A percentile compares a stretch with the other conserved stretches of the same genome.
Evolutionary conservation across 257 asterid species (phyloP).

Genomic region (Solanum virginianum): DNA sequence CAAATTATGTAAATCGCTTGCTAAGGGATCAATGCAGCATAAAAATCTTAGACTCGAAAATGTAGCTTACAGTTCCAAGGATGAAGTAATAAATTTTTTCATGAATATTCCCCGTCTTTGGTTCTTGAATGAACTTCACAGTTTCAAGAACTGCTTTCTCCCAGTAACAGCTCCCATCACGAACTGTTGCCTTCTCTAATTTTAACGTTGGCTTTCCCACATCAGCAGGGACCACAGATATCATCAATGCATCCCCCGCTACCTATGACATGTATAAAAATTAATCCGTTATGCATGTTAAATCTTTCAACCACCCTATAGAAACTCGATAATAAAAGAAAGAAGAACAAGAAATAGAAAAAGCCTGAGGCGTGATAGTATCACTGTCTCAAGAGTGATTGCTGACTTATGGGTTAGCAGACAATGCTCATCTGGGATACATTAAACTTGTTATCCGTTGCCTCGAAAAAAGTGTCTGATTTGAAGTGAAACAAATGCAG

Average conservation of each 20-base stretch:
- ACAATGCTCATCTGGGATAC: neutral
- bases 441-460: neutral
- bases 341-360: neutral
- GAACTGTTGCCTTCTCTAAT: slow-evolving; percentile 59
- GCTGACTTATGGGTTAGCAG: neutral
- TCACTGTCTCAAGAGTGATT: neutral
- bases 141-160: slow-evolving; percentile 73
- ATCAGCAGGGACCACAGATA: slow-evolving; percentile 83
- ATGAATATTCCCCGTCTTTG: slow-evolving; percentile 79
- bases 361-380: neutral
- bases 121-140: slow-evolving; percentile 66
- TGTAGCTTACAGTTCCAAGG: slow-evolving; percentile 57
- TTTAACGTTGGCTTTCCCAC: slow-evolving; percentile 67
- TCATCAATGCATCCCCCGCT: slow-evolving; percentile 61
- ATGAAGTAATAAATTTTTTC: slow-evolving; percentile 78
- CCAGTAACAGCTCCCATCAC: slow-evolving; percentile 88
- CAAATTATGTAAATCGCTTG: neutral
- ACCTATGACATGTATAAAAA: slow-evolving; percentile 30
- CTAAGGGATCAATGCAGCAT: neutral
- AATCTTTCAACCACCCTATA: neutral
- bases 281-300: neutral
- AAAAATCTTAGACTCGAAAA: neutral
- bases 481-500: neutral
- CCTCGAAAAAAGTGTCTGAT: neutral
- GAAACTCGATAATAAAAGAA: neutral